Evolutionary conservation across 1,284 basidiomycete species (phyloP), one percentile per base, ranked within the genome.

Genomic region (Ceraceosorus bombacis): DNA sequence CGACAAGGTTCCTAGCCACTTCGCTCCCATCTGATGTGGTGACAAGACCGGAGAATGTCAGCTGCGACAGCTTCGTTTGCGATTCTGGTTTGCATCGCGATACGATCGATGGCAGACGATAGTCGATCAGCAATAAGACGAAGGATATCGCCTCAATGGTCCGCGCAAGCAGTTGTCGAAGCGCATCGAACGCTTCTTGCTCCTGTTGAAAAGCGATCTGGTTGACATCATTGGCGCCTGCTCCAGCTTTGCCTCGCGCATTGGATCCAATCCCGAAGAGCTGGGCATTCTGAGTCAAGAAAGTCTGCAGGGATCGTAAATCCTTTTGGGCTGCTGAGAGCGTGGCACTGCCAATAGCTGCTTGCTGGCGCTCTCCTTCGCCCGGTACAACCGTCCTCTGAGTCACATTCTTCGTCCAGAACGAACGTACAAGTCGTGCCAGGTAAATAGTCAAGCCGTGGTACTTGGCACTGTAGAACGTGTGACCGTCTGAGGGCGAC

Each of bases 391-490:
- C 88, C 87, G 83, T 81, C 41, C 81, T 72, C 58, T 57, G 49
- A 6, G 58, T 57, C 39, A 65, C 39, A 17, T 17, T 10, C 40
- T 62, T 81, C 70, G 86, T 87, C 93, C 94, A 97, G 63, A 97
- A 82, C 1, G 90, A 88, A 48, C 90, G 82, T 13, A 96, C 80
- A 37, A 94, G 81, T 56, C 94, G 83, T 4, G 90, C 85, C 70
- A 97, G 85, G 76, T 91, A 93, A 41, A 94, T 79, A 0, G 88
- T 88, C 48, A 97, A 82, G 1, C 90, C 94, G 78, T 97, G 90
- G 68, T 92, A 85, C 55, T 91, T 84, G 46, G 90, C 88, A 69
- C 90, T 92, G 78, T 88, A 93, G 54, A 85, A 83, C 17, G 90
- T 83, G 53, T 83, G 86, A 41, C 87, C 87, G 56, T 86, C 64